Evolutionary conservation across 2,329 filamentous ascomycete genomes (phyloP).

Genomic region (Hymenoscyphus fructigenus): DNA sequence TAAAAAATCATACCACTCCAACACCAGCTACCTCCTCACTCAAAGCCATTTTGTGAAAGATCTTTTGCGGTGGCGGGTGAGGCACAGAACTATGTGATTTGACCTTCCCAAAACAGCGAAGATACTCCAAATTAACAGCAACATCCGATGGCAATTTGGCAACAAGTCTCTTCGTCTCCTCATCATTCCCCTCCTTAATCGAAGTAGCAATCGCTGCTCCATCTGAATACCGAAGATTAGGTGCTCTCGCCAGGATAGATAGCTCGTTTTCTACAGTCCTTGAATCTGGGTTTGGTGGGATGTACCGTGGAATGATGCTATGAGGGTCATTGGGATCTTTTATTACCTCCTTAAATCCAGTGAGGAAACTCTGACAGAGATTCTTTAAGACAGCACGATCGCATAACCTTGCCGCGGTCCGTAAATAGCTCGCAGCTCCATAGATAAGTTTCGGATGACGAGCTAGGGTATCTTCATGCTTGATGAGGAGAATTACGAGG

Average conservation of each 20-base stretch:
- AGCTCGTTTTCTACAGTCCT: neutral
- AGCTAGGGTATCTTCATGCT: neutral
- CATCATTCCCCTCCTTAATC: neutral
- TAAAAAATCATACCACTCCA: too few species aligned
- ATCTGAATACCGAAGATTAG: neutral
- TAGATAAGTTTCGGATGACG: neutral
- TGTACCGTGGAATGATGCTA: neutral
- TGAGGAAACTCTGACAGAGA: neutral
- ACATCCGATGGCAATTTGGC: neutral
- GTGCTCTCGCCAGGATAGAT: neutral
- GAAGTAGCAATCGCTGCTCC: neutral
- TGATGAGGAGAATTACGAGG: neutral
- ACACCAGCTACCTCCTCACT: too few species aligned
- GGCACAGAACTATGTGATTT: too few species aligned
- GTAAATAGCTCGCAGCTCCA: neutral
- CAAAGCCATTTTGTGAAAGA: too few species aligned
- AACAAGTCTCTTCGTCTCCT: neutral
- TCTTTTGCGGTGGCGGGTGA: too few species aligned
- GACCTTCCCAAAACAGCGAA: neutral
- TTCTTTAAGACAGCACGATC: neutral
- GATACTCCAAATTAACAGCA: neutral
- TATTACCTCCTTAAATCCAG: neutral
- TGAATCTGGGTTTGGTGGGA: neutral
- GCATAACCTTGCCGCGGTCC: neutral
- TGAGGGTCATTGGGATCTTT: neutral